Base-by-base conservation (phyloP, 2,329 filamentous ascomycete species). In the Fusarium sp. region DNA sequence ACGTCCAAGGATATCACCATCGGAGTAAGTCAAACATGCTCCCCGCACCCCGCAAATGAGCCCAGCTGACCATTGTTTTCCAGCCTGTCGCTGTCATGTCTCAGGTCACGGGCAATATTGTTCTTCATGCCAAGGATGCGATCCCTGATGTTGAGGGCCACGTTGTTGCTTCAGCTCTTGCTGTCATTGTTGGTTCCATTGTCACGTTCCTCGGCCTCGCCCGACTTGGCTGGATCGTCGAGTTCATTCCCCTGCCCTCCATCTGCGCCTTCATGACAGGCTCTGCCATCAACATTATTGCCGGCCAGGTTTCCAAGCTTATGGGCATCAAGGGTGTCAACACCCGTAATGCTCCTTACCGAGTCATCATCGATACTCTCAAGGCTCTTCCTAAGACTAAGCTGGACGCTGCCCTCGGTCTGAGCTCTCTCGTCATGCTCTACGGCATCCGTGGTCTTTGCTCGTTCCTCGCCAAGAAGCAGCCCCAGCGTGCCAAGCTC, bases 1-100 rank as follows among this genome's bases (percentile, higher is more conserved):
- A 98, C 96, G 0, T 98, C 95, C 27, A 98, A 98, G 77, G 87
- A 88, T 83, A 97, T 97, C 80, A 97, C 94, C 20, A 97, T 97
- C 74, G 94, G 94, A 42, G 91, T 93, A 86, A 84, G 91, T 88
- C 6, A 65, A 74, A 3, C 8, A 27, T 36, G 20, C 5, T 35
- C 14, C 16, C n/a, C 13, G 9, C 16, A 33, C 14, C 31, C 35
- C 13, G 13, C 11, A 47, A 42, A 33, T 25, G n/a, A 57, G 38
- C 18, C 54, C 31, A n/a, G 65, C 66, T 73, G 64, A 80, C 77
- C 75, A 62, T 61, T 42, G 25, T 62, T 57, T 63, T 10, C 45
- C 25, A 81, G 92, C 90, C 87, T 14, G 86, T 88, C 20, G 86
- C 86, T 25, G 86, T 88, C 76, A 87, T 88, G 86, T 88, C 87